Percentiles rank a stretch among this genome's conserved stretches.
phyloP scores from a whole-genome alignment of 1,284 basidiomycete genomes.

The Puccinia polysora region DNA sequence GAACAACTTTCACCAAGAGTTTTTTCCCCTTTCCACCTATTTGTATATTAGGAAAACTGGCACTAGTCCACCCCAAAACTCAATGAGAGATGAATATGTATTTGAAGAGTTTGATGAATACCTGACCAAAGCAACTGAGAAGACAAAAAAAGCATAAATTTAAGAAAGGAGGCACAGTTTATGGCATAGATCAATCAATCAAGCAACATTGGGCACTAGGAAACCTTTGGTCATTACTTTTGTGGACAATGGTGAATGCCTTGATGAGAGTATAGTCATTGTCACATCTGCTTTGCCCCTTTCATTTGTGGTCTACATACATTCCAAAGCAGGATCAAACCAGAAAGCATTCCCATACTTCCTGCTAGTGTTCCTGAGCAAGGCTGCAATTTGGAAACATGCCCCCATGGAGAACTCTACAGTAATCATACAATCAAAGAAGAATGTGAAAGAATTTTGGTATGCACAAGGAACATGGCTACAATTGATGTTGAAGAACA shows the following conservation, averaged over 20 bases:
- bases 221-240: slow-evolving; percentile 36
- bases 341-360: not conserved
- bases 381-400: not conserved
- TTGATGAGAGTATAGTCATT: slow-evolving; percentile 37
- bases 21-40: not conserved
- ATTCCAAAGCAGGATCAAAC: slow-evolving; percentile 1
- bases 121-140: slow-evolving; percentile 36
- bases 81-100: slow-evolving; percentile 15
- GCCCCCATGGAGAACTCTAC: not conserved
- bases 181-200: not conserved
- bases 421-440: slow-evolving; percentile 14
- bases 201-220: not conserved
- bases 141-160: slow-evolving; percentile 29
- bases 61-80: slow-evolving; percentile 31
- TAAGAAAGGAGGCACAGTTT: slow-evolving; percentile 31
- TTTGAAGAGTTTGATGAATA: slow-evolving; percentile 41
- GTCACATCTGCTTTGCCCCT: slow-evolving; percentile 11
- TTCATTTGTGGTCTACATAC: not conserved
- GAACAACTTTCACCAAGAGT: not conserved
- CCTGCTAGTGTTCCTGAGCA: not conserved
- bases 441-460: not conserved
- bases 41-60: slow-evolving; percentile 32
- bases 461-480: not conserved
- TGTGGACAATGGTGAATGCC: slow-evolving; percentile 28
- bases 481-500: not conserved